phyloP scores from a whole-genome alignment of 2,329 filamentous ascomycete species.

The Zymoseptoria pseudotritici region DNA sequence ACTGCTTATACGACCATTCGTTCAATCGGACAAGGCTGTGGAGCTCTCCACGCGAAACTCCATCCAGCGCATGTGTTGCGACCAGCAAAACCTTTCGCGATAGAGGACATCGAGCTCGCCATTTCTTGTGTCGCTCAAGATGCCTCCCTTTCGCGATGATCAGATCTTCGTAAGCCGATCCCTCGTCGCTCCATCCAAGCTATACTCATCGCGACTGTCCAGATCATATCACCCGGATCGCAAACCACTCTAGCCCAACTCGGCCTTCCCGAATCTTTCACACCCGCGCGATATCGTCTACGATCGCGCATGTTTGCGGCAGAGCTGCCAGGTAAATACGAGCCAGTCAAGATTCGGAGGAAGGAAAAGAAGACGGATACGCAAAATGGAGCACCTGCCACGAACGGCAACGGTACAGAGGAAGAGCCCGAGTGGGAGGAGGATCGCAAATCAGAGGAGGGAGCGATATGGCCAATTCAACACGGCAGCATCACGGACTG shows the following conservation, averaged over 20 bases:
- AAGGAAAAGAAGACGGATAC: slow-evolving; percentile 27
- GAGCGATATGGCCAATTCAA: slow-evolving; percentile 77
- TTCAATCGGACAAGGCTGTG: background rate
- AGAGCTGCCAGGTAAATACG: slow-evolving; percentile 68
- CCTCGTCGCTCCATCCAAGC: background rate
- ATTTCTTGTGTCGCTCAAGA: slow-evolving; percentile 8
- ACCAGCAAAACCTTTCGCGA: background rate
- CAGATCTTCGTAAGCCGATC: slow-evolving; percentile 25
- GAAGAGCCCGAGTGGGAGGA: slow-evolving; percentile 71
- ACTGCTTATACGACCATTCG: background rate
- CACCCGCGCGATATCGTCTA: slow-evolving; percentile 77
- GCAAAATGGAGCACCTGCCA: slow-evolving; percentile 7
- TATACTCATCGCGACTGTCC: background rate
- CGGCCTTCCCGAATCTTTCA: slow-evolving; percentile 82
- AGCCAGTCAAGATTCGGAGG: slow-evolving; percentile 69
- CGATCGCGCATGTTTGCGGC: slow-evolving; percentile 87
- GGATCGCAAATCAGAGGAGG: slow-evolving; percentile 78
- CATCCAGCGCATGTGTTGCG: background rate
- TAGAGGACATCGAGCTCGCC: background rate
- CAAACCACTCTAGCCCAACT: slow-evolving; percentile 86
- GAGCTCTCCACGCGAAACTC: no score
- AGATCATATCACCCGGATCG: slow-evolving; percentile 72
- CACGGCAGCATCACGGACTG: slow-evolving; percentile 82
- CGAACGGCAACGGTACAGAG: slow-evolving; percentile 38
- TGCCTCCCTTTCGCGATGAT: slow-evolving; percentile 31